Base-by-base conservation (phyloP, 2,329 filamentous ascomycete genomes). In the Nemania bipapillata region DNA sequence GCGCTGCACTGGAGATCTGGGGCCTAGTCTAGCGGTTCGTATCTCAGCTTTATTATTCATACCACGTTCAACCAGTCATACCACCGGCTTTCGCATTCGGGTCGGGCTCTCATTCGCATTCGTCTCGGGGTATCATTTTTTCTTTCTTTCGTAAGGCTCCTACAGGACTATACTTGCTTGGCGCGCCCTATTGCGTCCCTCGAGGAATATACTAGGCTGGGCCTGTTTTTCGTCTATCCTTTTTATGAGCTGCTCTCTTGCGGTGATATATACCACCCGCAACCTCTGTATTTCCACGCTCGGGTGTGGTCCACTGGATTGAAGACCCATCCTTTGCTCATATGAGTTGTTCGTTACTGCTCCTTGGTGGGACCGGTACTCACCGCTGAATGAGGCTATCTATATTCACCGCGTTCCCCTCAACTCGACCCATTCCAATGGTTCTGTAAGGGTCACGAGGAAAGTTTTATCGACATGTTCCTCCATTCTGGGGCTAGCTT, bases 401-500 rank as follows among this genome's bases (percentile, higher is more conserved):
- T 11, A 28, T 40, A 50, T 35, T 65, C 61, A 32, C 56, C 37
- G 42, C 55, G 22, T 59, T 59, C 54, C 42, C 45, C 49, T 28
- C 4, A 47, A 22, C 45, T 32, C 26, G 42, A 32, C 28, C 17
- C 49, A 6, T 35, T 32, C 53, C 55, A 30, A 50, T 55, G 63
- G 28, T 49, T 63, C 58, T 58, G 54, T 49, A 58, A 68, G 47
- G 64, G 52, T 42, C 59, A 72, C 58, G 61, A 74, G 69, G 66
- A 71, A 47, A 56, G 52, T 56, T 45, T 66, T 15, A 55, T 68
- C 75, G 79, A 69, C 71, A 89, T 89, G 87, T 87, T 89, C 75
- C 79, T 89, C 37, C 87, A 89, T 74, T 82, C 86, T 20, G 87
- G 86, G 53, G 87, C 87, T 57, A 85, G 86, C 78, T 81, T 89